phyloP scores from a whole-genome alignment of 441 rosid genomes.

The Jatropha podagrica region DNA sequence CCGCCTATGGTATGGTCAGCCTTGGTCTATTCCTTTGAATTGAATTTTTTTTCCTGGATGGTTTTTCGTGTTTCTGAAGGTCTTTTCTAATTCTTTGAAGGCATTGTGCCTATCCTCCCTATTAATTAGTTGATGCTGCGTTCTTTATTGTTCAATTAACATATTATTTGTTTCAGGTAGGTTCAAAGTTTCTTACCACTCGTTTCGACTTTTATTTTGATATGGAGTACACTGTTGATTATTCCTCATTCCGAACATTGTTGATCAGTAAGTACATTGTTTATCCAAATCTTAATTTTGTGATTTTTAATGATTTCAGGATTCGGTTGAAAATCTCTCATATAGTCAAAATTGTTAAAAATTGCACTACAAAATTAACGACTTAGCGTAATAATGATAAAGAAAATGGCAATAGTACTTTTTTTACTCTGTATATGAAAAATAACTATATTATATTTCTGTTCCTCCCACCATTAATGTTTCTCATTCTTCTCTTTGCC shows the following conservation, averaged over 20 bases:
- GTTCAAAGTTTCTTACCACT: constrained; percentile 37
- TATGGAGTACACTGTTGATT: constrained; percentile 87
- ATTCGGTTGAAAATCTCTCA: too few relatives aligned
- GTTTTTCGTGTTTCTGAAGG: constrained; percentile 15
- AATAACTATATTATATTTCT: too few relatives aligned
- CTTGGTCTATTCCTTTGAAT: neutral
- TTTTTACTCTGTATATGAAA: too few relatives aligned
- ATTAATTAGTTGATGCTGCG: constrained; percentile 17
- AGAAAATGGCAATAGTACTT: too few relatives aligned
- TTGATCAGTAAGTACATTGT: constrained; percentile 42
- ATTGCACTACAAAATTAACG: too few relatives aligned
- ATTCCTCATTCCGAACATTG: constrained; percentile 75
- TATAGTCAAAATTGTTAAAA: too few relatives aligned
- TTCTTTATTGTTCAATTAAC: constrained; percentile 10
- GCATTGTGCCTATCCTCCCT: neutral
- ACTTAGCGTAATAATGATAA: too few relatives aligned
- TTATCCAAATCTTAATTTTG: too few relatives aligned
- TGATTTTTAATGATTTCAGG: too few relatives aligned
- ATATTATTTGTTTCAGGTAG: constrained; percentile 42
- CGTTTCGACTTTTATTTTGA: constrained; percentile 71
- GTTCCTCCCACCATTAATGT: too few relatives aligned
- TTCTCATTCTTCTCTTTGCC: too few relatives aligned
- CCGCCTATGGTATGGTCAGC: constrained; percentile 53
- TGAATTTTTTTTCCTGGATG: neutral
- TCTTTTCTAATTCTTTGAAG: constrained; percentile 5